phyloP scores from a whole-genome alignment of 2,329 filamentous ascomycete species.

The Exophiala lecanii-corni region DNA sequence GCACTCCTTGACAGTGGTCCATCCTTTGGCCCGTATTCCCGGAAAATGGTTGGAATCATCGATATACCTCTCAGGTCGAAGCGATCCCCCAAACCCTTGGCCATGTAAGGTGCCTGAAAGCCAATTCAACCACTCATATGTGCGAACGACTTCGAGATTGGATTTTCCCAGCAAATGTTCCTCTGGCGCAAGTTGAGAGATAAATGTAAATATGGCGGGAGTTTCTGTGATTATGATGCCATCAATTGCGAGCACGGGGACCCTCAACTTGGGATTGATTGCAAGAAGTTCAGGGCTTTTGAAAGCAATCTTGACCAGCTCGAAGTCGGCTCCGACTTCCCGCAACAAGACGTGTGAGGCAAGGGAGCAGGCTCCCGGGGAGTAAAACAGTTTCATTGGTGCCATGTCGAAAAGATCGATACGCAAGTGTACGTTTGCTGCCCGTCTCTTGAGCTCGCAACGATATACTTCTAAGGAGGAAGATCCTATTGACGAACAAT shows the following conservation, averaged over 20 bases:
- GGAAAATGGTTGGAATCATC: constrained; percentile 22
- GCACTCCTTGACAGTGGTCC: constrained; percentile 24
- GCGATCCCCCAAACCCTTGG: constrained; percentile 27
- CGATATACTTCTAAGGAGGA: not conserved
- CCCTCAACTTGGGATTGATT: constrained; percentile 33
- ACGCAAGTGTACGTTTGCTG: too few relatives aligned
- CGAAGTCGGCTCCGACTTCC: constrained; percentile 26
- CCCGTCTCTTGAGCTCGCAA: not conserved
- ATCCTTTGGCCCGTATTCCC: constrained; percentile 24
- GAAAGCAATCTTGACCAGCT: constrained; percentile 19
- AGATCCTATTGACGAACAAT: not conserved
- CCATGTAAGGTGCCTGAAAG: constrained; percentile 33
- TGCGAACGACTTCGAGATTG: constrained; percentile 29
- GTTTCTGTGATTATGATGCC: constrained; percentile 32
- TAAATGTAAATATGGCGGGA: constrained; percentile 32
- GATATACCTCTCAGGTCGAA: constrained; percentile 28
- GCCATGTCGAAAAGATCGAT: too few relatives aligned
- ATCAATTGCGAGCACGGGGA: constrained; percentile 31
- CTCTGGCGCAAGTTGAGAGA: constrained; percentile 31
- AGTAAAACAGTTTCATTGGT: constrained; percentile 28
- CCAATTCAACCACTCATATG: constrained; percentile 36
- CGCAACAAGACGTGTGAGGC: constrained; percentile 32
- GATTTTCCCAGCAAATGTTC: constrained; percentile 30
- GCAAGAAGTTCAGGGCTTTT: constrained; percentile 1
- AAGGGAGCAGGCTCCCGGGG: constrained; percentile 31